Evolutionary conservation across 495 filamentous ascomycete species (phyloP), one percentile per base, ranked within the genome.

Genomic region (Aspergillus hancockii): DNA sequence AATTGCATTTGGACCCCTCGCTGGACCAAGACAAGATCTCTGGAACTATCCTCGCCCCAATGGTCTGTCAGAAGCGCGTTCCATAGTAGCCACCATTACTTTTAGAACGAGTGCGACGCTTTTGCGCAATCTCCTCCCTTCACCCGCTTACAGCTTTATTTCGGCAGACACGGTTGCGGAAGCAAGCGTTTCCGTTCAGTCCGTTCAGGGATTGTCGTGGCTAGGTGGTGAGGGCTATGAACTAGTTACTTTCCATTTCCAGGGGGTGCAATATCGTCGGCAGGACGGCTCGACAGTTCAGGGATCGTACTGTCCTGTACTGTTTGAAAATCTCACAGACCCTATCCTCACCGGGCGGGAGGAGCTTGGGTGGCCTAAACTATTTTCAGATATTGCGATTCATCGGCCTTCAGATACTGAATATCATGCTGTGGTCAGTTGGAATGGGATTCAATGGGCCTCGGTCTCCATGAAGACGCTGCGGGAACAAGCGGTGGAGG

Each of bases 61-160:
- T 43, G 54, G 59, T 0, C 60, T 45, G 3, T 50, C 67, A 9
- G 66, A 68, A 0, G 75, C 67, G 6, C 78, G 76, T 49, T 70
- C 62, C 0, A 81, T 79, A 2, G 34, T 36, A 9, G 73, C 77
- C 9, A 71, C 72, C 4, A 73, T 84, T 61, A 72, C 69, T 25
- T 83, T 83, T 70, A 76, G 70, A 45, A 79, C 80, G 0, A 81
- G 78, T 3, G 56, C 75, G 6, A 83, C 81, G 1, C 62, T 80
- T 32, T 71, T 84, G 2, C 74, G 80, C 55, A 80, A 78, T 30
- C 60, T 82, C 0, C 76, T 83, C 52, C 79, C 81, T 6, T 67
- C 69, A 0, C 54, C 45, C 38, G 52, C 51, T 31, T 55, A 51
- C 51, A 41, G 62, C 4, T 83, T 82, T 62, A 73, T 63, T 10